Evolutionary conservation across 768 basidiomycete species (phyloP), one percentile per base, ranked within the genome.

Genomic region (Gelatoporia subvermispora): DNA sequence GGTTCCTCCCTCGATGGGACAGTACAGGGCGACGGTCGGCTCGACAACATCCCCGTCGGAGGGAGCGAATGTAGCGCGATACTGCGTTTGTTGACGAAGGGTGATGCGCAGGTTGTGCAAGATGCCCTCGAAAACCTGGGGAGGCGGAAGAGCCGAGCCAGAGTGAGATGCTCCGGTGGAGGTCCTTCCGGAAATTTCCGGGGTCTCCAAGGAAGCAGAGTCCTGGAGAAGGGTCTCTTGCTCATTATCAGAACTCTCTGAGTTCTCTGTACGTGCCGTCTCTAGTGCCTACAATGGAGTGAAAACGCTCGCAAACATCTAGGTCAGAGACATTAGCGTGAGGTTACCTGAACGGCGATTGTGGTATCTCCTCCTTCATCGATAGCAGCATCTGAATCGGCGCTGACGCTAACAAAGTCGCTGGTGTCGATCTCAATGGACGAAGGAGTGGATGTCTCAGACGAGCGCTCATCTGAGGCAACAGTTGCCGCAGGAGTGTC

Each of bases 1-100:
- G 52, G 90, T 84, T 3, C 89, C 91, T 31, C 93, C 93, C 64
- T 88, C 85, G 49, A 91, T 84, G 4, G 93, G 94, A 54, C 88
- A 91, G 65, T 89, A 92, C 4, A 94, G 66, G 0, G 82, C 88
- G n/a, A 94, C 69, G 0, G 88, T 89, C 3, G 92, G 92, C 61
- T 93, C 91, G 24, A 79, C 58, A 0, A 78, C 75, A 23, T 78
- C 71, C 16, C 77, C 79, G 4, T 75, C 60, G 2, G 73, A 64
- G 9, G 84, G 68, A 13, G 79, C 50, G 65, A 82, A 84, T 0
- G 80, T 70, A 11, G 88, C 82, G 17, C 80, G 76, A 53, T 88
- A 80, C 61, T 93, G 90, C 4, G 83, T 85, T 64, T 88, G 82
- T 2, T 90, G 88, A 65, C 89, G 89, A 25, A 93, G 71, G 3